Conservation (phyloP, 371 early-diverging fungal genomes). For the Apophysomyces elegans region DNA sequence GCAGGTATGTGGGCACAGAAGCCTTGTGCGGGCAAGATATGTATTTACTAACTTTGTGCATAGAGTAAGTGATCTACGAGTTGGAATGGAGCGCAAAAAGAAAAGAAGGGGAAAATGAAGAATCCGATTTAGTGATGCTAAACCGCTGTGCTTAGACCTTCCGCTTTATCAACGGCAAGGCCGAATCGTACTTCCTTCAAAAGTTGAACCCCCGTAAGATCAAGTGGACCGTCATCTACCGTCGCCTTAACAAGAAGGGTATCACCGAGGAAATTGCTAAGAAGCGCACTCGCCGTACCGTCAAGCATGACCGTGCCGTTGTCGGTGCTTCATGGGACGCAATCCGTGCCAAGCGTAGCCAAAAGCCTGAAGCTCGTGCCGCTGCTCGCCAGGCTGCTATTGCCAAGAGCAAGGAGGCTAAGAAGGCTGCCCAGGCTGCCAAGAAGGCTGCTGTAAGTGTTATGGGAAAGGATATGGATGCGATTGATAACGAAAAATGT, state of each 20-base stretch:
- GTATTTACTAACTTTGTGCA: background rate
- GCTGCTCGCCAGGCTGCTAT: conserved; percentile 90
- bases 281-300: conserved; percentile 94
- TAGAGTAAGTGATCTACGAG: background rate
- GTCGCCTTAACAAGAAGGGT: conserved; percentile 98
- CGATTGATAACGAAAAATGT: background rate
- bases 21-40: too few relatives aligned
- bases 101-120: background rate
- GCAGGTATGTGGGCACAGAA: conserved; percentile 51
- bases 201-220: conserved; percentile 97
- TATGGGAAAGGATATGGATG: background rate
- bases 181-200: conserved; percentile 94
- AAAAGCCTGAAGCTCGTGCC: conserved; percentile 94
- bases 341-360: conserved; percentile 94
- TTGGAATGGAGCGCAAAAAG: background rate
- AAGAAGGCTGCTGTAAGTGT: conserved; percentile 68
- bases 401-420: conserved; percentile 87
- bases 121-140: background rate
- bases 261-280: conserved; percentile 93
- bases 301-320: conserved; percentile 96
- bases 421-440: conserved; percentile 79
- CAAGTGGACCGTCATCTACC: conserved; percentile 96
- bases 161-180: conserved; percentile 96
- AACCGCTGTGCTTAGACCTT: conserved; percentile 65
- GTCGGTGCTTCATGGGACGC: conserved; percentile 95